Base-by-base conservation (phyloP, 805 yeast species). In the Teunomyces panamensis region DNA sequence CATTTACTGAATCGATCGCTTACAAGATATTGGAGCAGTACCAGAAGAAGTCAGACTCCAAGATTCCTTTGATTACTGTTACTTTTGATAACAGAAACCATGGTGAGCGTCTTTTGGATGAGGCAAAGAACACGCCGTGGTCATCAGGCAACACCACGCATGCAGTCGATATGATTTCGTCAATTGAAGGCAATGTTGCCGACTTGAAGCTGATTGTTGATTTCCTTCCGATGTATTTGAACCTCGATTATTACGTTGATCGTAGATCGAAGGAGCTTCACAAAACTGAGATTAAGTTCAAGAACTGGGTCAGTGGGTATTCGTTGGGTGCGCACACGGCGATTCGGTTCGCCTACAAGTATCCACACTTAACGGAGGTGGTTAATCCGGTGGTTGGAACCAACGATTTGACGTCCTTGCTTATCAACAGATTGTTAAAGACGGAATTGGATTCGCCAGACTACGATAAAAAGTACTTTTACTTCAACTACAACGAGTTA, bases 321-420 rank as follows among this genome's bases (percentile, higher is more conserved):
- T 79, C 85, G 0, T 65, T 80, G 39, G 85, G 86, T 2, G 87
- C 81, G 0, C 85, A 82, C 59, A 67, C 75, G n/a, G 67, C 75
- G 28, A 78, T 79, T 67, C 62, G 75, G 53, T 71, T 63, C 59
- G 80, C 70, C 16, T 56, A 62, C 42, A 55, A 54, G 50, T 66
- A 69, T 54, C 75, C 79, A 3, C 59, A 68, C 3, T 53, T 58
- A 44, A 71, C 74, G 13, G 60, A 63, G 11, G 67, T 68, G 27
- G 67, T 75, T 11, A 73, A 75, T 35, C 84, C 85, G 1, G 68
- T 79, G 24, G 67, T 82, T 42, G 84, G 84, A 3, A 68, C 77
- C 47, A 69, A 75, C 7, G 75, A 75, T 48, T 60, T 81, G 49
- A 62, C 77, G 9, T 58, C 73, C 7, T 62, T 82, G 53, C 59